Evolutionary conservation across 768 basidiomycete species (phyloP).

Genomic region (Termitomyces sp.): DNA sequence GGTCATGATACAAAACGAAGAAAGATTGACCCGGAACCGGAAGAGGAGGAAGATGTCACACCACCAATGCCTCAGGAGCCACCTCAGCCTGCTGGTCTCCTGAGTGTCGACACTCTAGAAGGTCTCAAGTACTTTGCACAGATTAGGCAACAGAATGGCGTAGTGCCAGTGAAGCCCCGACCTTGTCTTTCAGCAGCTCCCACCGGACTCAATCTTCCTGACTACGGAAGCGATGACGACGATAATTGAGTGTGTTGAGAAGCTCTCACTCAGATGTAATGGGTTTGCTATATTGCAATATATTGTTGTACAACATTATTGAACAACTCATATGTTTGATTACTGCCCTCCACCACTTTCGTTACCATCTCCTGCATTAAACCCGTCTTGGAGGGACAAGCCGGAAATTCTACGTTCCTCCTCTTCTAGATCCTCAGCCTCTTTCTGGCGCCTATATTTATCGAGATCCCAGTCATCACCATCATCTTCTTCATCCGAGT

Average conservation of each 20-base stretch:
- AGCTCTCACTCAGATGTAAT: background rate
- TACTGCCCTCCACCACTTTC: constrained; percentile 23
- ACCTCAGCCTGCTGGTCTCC: constrained; percentile 47
- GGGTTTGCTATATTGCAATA: constrained; percentile 5
- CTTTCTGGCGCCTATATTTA: constrained; percentile 57
- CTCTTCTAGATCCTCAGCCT: constrained; percentile 50
- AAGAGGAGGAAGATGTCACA: constrained; percentile 9
- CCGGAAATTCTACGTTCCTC: constrained; percentile 49
- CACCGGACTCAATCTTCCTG: constrained; percentile 57
- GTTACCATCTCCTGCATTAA: constrained; percentile 21
- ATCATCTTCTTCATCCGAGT: constrained; percentile 50
- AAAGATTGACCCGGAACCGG: constrained; percentile 24
- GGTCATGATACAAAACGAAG: constrained; percentile 31
- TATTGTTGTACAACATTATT: constrained; percentile 12
- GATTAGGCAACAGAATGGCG: constrained; percentile 66
- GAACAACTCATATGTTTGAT: constrained; percentile 1
- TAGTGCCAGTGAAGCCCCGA: constrained; percentile 20
- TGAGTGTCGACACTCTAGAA: constrained; percentile 83
- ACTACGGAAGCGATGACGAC: constrained; percentile 75
- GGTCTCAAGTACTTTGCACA: constrained; percentile 90
- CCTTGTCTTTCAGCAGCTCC: constrained; percentile 27
- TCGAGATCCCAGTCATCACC: constrained; percentile 55
- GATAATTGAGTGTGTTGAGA: constrained; percentile 16
- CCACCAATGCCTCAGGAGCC: constrained; percentile 22
- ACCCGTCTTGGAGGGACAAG: constrained; percentile 31